Conservation (phyloP, 2,329 filamentous ascomycete genomes). For the Aspergillus ochraceoroseus region DNA sequence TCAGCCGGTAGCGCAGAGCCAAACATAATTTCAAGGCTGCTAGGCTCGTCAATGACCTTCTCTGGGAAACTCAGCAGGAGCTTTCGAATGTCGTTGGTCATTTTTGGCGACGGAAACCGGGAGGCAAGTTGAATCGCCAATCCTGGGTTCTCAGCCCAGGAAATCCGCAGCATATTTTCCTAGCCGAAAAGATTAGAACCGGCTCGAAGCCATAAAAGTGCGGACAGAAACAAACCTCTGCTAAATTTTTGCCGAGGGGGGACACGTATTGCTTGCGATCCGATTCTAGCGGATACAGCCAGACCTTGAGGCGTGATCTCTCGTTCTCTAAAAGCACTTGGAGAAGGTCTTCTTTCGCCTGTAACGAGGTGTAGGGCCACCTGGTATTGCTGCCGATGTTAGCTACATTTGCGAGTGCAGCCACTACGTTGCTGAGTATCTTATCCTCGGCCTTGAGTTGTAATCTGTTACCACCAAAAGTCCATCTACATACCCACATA, state of each 20-base stretch:
- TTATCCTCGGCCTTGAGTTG: conserved; percentile 91
- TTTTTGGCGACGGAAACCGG: conserved; percentile 69
- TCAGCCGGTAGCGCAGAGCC: conserved; percentile 71
- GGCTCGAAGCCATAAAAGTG: background rate
- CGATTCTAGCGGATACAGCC: conserved; percentile 75
- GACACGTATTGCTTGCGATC: conserved; percentile 51
- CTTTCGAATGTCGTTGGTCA: conserved; percentile 72
- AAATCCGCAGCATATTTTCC: conserved; percentile 66
- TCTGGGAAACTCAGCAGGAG: conserved; percentile 77
- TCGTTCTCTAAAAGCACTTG: conserved; percentile 78
- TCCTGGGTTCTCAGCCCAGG: conserved; percentile 79
- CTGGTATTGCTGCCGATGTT: conserved; percentile 51
- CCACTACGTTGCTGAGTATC: conserved; percentile 69
- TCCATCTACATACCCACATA: conserved; percentile 58
- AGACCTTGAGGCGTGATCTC: conserved; percentile 75
- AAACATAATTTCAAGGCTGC: conserved; percentile 76
- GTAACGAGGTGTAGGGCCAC: conserved; percentile 60
- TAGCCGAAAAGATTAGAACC: conserved; percentile 28
- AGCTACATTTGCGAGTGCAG: conserved; percentile 60
- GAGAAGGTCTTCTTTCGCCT: conserved; percentile 78
- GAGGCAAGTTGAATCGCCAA: conserved; percentile 80
- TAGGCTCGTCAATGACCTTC: conserved; percentile 73
- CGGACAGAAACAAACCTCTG: conserved; percentile 33
- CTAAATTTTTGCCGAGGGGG: conserved; percentile 39
- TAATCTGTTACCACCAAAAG: conserved; percentile 87